phyloP scores from a whole-genome alignment of 1,139 yeast genomes.

The Magnusiomyces suaveolens region DNA sequence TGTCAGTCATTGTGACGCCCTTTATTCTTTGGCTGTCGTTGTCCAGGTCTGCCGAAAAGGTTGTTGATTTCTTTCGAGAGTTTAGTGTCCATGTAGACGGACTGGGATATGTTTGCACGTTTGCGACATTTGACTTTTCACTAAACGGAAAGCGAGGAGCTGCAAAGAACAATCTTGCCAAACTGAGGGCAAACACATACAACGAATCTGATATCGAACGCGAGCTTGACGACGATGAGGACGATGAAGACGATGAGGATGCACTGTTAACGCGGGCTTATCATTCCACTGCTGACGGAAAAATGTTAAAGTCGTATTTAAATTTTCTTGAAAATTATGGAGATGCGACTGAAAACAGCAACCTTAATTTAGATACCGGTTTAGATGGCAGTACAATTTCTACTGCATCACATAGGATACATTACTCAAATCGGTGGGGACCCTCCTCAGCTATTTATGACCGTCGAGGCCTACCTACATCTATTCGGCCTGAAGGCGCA shows the following conservation, averaged over 20 bases:
- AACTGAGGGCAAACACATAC: conserved; percentile 23
- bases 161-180: conserved; percentile 32
- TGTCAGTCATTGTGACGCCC: conserved; percentile 77
- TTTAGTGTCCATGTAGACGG: conserved; percentile 88
- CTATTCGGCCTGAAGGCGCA: not conserved
- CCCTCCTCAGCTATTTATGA: not conserved
- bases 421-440: not conserved
- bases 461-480: not conserved
- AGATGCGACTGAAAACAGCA: conserved; percentile 20
- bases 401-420: not conserved
- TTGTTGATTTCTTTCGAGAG: conserved; percentile 84
- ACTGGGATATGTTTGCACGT: conserved; percentile 85
- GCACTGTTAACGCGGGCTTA: conserved; percentile 30
- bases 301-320: conserved; percentile 85
- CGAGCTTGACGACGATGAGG: conserved; percentile 7
- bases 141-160: conserved; percentile 32
- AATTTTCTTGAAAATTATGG: conserved; percentile 81
- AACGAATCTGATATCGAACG: conserved; percentile 15
- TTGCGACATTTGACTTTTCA: conserved; percentile 77
- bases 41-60: conserved; percentile 59
- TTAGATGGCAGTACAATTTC: not conserved
- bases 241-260: conserved; percentile 8
- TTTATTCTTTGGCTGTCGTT: conserved; percentile 77
- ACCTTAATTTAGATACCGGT: conserved; percentile 8
- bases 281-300: conserved; percentile 57